Evolutionary conservation across 2,329 filamentous ascomycete genomes (phyloP).

Genomic region (Aurifilum marmelostoma): DNA sequence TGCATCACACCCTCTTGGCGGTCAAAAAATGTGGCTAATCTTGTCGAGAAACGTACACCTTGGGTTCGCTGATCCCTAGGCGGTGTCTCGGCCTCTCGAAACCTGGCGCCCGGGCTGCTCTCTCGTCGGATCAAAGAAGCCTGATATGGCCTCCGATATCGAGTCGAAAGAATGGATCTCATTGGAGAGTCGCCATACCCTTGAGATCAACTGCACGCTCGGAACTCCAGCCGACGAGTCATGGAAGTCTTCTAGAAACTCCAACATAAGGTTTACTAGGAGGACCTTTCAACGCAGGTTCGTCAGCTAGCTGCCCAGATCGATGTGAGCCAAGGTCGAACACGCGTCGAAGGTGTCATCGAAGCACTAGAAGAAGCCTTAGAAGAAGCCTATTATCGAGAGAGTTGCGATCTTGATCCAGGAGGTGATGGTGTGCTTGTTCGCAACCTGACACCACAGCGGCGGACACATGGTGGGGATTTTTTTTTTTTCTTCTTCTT

Average conservation of each 20-base stretch:
- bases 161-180: background rate
- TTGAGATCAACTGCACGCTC: slow-evolving; percentile 58
- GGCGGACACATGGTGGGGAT: background rate
- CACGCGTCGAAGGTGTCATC: background rate
- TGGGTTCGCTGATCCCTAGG: background rate
- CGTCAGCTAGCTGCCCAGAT: slow-evolving; percentile 2
- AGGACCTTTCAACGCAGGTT: background rate
- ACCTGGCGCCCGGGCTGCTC: background rate
- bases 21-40: background rate
- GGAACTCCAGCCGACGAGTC: slow-evolving; percentile 42
- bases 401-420: background rate
- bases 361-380: slow-evolving; percentile 19
- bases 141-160: background rate
- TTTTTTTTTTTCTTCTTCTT: background rate
- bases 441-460: background rate
- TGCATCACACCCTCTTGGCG: background rate
- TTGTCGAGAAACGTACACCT: background rate
- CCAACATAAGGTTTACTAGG: slow-evolving; percentile 18
- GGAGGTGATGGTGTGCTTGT: background rate
- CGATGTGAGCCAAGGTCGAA: slow-evolving; percentile 1
- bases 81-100: too few species aligned
- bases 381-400: slow-evolving; percentile 11
- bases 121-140: background rate
- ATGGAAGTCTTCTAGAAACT: slow-evolving; percentile 23
- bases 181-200: background rate